These are phyloP conservation scores for Fusarium pseudograminearum DNA, from an alignment of 2,329 filamentous ascomycete genomes.

Conservation along the genomic window DNA sequence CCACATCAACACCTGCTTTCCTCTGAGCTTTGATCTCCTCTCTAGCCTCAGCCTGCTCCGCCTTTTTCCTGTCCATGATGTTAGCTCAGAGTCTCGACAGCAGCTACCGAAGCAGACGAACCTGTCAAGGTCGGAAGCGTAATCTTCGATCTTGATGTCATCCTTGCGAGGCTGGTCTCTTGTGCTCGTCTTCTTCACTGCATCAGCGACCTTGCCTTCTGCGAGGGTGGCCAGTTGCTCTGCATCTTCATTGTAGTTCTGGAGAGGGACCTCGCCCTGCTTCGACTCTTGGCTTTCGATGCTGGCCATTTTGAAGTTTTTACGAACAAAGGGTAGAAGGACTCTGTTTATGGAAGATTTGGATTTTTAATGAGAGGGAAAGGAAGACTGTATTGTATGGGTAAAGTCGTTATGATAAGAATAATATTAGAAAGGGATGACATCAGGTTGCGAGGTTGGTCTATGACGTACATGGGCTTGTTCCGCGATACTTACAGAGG, in stretches of 20 bases:
- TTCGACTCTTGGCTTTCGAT: constrained; percentile 27
- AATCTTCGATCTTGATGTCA: constrained; percentile 40
- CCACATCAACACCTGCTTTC: constrained; percentile 35
- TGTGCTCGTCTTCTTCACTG: constrained; percentile 29
- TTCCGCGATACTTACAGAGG: constrained; percentile 2
- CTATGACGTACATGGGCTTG: constrained; percentile 31
- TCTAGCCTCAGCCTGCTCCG: constrained; percentile 37
- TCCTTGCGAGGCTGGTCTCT: constrained; percentile 34
- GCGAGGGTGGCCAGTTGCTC: constrained; percentile 40
- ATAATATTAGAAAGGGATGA: constrained; percentile 12
- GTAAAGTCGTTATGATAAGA: background rate
- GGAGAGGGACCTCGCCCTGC: constrained; percentile 8
- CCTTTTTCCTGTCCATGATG: constrained; percentile 29
- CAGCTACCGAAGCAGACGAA: background rate
- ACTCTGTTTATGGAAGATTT: background rate
- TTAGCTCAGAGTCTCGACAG: constrained; percentile 1
- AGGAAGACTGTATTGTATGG: background rate
- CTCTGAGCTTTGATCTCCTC: constrained; percentile 36
- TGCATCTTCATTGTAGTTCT: constrained; percentile 41
- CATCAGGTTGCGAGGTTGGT: constrained; percentile 24
- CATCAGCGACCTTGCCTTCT: constrained; percentile 42
- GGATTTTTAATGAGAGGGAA: background rate
- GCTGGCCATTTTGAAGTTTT: constrained; percentile 15
- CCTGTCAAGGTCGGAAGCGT: constrained; percentile 35
- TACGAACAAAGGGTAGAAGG: background rate